phyloP scores from a whole-genome alignment of 164 flowering plant species.

The Vitis vinifera region DNA sequence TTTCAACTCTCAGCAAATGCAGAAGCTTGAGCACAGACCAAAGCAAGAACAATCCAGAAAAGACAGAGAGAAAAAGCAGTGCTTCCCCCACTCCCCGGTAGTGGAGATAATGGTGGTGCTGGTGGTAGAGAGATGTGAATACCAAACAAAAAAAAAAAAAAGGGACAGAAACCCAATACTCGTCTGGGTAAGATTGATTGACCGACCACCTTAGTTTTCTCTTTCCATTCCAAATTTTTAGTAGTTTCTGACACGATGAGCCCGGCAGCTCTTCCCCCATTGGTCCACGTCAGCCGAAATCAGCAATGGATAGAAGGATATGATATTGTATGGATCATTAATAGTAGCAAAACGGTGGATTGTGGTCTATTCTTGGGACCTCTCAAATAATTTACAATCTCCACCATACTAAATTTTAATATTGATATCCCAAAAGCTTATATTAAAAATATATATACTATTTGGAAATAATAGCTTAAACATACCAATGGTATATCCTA shows the following conservation, averaged over 20 bases:
- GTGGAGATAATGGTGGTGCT: too few relatives aligned
- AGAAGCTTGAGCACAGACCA: neutral
- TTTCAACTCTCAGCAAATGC: slow-evolving; percentile 6
- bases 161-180: neutral
- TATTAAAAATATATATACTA: too few relatives aligned
- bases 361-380: too few relatives aligned
- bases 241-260: slow-evolving; percentile 1
- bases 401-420: too few relatives aligned
- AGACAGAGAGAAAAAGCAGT: neutral
- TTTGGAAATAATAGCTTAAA: too few relatives aligned
- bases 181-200: neutral
- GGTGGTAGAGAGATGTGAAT: neutral
- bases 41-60: slow-evolving; percentile 3
- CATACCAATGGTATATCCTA: too few relatives aligned
- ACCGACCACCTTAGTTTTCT: neutral
- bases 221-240: neutral
- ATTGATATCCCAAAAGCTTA: too few relatives aligned
- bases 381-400: too few relatives aligned
- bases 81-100: too few relatives aligned
- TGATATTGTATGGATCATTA: neutral
- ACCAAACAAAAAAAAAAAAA: neutral
- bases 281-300: slow-evolving; percentile 59
- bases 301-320: slow-evolving; percentile 31
- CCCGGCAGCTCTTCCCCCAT: slow-evolving; percentile 11
- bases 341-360: too few relatives aligned